Evolutionary conservation across 2,329 filamentous ascomycete species (phyloP).

Genomic region (Penicillium crustosum): DNA sequence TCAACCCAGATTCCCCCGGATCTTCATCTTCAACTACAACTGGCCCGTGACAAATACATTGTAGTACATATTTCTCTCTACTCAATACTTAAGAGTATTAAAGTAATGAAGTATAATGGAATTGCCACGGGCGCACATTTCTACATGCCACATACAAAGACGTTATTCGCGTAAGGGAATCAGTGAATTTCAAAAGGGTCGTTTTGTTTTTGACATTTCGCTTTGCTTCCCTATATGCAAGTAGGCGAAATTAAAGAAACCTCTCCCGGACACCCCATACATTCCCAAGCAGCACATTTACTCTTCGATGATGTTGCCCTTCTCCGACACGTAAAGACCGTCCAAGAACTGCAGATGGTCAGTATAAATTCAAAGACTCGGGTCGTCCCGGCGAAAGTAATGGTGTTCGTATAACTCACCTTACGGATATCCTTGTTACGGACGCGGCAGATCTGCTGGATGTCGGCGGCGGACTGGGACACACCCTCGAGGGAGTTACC

Average conservation of each 20-base stretch:
- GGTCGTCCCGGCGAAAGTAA: background rate
- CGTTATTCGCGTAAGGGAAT: conserved; percentile 25
- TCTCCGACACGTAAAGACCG: conserved; percentile 99
- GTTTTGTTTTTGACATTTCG: conserved; percentile 40
- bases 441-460: conserved; percentile 99
- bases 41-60: background rate
- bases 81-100: background rate
- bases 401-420: conserved; percentile 51
- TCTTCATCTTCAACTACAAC: background rate
- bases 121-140: conserved; percentile 18
- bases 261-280: conserved; percentile 40
- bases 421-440: conserved; percentile 99
- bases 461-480: conserved; percentile 97
- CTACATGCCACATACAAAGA: conserved; percentile 34
- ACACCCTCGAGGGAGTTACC: conserved; percentile 98
- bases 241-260: conserved; percentile 41
- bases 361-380: conserved; percentile 1
- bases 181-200: conserved; percentile 30
- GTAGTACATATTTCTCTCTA: background rate
- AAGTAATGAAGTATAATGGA: conserved; percentile 5
- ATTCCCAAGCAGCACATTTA: conserved; percentile 40
- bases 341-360: conserved; percentile 77
- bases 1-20: background rate
- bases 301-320: conserved; percentile 81
- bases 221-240: conserved; percentile 44